phyloP scores from a whole-genome alignment of 2,329 filamentous ascomycete species.

The Colletotrichum eremochloae region DNA sequence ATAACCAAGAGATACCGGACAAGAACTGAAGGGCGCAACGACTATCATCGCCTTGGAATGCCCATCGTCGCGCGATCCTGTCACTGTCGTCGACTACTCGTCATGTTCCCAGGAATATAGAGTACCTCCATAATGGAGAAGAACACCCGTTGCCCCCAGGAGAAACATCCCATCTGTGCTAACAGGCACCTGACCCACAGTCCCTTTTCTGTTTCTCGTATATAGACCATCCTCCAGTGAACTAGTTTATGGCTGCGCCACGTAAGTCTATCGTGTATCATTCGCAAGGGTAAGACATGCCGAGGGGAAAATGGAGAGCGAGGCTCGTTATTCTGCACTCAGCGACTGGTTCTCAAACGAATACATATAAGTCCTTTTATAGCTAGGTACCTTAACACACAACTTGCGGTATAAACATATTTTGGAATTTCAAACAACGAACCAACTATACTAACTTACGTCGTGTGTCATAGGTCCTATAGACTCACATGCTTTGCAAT shows the following conservation, averaged over 20 bases:
- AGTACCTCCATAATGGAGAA: not conserved
- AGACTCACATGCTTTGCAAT: not conserved
- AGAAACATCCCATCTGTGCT: not conserved
- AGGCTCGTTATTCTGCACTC: not conserved
- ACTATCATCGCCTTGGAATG: not conserved
- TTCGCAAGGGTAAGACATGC: not conserved
- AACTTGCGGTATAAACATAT: not conserved
- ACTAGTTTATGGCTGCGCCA: not conserved
- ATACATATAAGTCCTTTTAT: not conserved
- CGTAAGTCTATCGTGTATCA: not conserved
- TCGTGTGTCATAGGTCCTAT: not conserved
- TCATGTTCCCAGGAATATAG: not conserved
- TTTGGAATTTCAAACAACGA: not conserved
- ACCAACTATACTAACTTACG: not conserved
- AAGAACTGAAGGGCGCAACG: not conserved
- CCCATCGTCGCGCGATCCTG: not conserved
- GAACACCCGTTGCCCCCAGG: not conserved
- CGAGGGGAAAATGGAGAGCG: not conserved
- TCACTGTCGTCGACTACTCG: not conserved
- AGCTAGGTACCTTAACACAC: not conserved
- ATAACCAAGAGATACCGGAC: not conserved
- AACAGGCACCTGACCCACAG: not conserved
- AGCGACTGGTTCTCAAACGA: no score
- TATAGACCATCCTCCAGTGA: not conserved
- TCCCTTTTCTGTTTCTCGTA: not conserved